Conservation (phyloP, 2,329 filamentous ascomycete species). For the Alternaria atra region DNA sequence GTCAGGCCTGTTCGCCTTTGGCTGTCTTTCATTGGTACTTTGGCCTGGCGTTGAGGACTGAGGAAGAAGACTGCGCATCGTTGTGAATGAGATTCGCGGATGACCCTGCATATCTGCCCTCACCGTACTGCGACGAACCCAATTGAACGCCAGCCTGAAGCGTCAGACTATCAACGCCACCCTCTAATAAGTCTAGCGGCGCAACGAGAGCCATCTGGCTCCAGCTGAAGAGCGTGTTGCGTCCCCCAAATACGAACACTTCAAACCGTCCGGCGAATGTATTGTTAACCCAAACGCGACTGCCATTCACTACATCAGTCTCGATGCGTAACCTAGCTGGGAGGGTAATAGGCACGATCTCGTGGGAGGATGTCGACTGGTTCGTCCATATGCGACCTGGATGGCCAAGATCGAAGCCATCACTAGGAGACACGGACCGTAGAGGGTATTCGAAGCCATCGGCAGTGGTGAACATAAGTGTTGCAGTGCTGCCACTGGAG, state of each 20-base stretch:
- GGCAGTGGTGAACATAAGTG: constrained; percentile 54
- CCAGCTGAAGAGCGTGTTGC: constrained; percentile 63
- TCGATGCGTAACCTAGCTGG: constrained; percentile 53
- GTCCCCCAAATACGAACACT: constrained; percentile 64
- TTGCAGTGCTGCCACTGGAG: constrained; percentile 26
- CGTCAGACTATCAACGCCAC: constrained; percentile 35
- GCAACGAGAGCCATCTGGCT: constrained; percentile 67
- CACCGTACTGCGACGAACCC: not conserved
- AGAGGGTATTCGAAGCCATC: constrained; percentile 58
- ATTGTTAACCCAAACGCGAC: constrained; percentile 59
- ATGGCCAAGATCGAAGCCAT: constrained; percentile 58
- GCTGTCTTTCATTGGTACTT: not conserved
- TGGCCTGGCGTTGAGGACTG: not conserved
- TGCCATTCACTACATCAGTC: constrained; percentile 58
- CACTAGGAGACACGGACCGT: constrained; percentile 54
- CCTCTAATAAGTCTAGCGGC: constrained; percentile 52
- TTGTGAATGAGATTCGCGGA: not conserved
- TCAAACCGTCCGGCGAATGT: constrained; percentile 62
- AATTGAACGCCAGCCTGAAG: constrained; percentile 12
- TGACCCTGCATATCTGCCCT: not conserved
- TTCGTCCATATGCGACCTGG: constrained; percentile 65
- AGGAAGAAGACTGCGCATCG: not conserved
- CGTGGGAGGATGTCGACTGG: constrained; percentile 57
- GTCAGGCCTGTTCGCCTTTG: not conserved
- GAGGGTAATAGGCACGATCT: constrained; percentile 48